Percentiles rank a stretch among this genome's conserved stretches.
Evolutionary conservation across 2,329 filamentous ascomycete genomes (phyloP).

Genomic region (Colletotrichum liaoningense): DNA sequence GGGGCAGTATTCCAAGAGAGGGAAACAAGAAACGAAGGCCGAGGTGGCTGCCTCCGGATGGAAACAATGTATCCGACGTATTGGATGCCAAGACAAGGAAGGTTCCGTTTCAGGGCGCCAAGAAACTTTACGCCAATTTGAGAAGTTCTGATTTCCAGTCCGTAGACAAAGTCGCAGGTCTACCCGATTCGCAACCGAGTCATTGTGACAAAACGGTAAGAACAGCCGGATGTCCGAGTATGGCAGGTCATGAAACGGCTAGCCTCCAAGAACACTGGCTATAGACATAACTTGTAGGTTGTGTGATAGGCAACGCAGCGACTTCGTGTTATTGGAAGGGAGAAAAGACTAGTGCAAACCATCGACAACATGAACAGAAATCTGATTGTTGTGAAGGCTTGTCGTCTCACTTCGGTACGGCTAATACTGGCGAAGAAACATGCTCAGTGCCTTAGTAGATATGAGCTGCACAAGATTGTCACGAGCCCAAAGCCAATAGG

Average conservation of each 20-base stretch:
- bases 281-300: not conserved
- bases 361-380: no score
- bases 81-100: slow-evolving; percentile 23
- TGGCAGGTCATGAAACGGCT: not conserved
- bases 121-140: slow-evolving; percentile 7
- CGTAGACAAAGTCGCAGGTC: not conserved
- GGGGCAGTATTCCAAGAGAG: not conserved
- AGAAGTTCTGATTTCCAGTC: not conserved
- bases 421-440: not conserved
- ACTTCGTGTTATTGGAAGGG: no score
- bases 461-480: no score
- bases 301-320: no score
- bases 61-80: not conserved
- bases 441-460: no score
- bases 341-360: no score
- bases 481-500: no score
- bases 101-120: slow-evolving; percentile 19
- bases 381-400: no score
- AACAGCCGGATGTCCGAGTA: not conserved
- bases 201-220: not conserved
- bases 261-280: not conserved
- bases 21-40: not conserved
- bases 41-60: not conserved
- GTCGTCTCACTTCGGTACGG: no score
- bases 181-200: not conserved